A percentile compares a stretch with the other conserved stretches of the same genome.
phyloP scores from a whole-genome alignment of 139 green algal species.

The Chlamydomonas sp. region DNA sequence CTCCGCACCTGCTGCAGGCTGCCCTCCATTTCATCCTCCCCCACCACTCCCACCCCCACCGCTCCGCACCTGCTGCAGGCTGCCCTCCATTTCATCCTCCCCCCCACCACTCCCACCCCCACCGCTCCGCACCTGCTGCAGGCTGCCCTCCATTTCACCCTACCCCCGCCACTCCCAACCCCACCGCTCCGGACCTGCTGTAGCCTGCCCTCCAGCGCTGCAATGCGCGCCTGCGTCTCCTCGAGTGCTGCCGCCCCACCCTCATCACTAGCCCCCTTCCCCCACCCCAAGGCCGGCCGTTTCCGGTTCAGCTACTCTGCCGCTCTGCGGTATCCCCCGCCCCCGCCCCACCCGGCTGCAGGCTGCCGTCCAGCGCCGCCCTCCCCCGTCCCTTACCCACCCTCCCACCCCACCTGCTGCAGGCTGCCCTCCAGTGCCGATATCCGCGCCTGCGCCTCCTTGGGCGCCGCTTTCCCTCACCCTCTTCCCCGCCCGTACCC shows the following conservation, averaged over 20 bases:
- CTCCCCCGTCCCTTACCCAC: constrained; percentile 76
- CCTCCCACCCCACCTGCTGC: constrained; percentile 65
- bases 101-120: too few relatives aligned
- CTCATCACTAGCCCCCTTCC: constrained; percentile 74
- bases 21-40: constrained; percentile 70
- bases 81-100: too few relatives aligned
- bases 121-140: too few relatives aligned
- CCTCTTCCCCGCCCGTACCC: constrained; percentile 76
- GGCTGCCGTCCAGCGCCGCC: constrained; percentile 64
- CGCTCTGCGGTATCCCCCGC: too few relatives aligned
- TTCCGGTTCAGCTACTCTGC: too few relatives aligned
- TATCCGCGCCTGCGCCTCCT: constrained; percentile 45
- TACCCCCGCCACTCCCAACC: constrained; percentile 76
- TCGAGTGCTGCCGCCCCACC: constrained; percentile 65
- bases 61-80: constrained; percentile 70
- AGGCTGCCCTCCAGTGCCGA: constrained; percentile 68
- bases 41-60: constrained; percentile 66
- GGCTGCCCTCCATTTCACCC: constrained; percentile 64
- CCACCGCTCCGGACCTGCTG: constrained; percentile 64
- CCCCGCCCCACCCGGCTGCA: too few relatives aligned
- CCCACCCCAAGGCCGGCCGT: not conserved
- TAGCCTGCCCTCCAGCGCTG: constrained; percentile 68
- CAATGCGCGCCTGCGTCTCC: constrained; percentile 40
- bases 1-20: constrained; percentile 55
- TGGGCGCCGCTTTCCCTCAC: constrained; percentile 62